These are phyloP conservation scores for Aspergillus nomiae DNA, from an alignment of 2,329 filamentous ascomycete species.

Conservation along the genomic window DNA sequence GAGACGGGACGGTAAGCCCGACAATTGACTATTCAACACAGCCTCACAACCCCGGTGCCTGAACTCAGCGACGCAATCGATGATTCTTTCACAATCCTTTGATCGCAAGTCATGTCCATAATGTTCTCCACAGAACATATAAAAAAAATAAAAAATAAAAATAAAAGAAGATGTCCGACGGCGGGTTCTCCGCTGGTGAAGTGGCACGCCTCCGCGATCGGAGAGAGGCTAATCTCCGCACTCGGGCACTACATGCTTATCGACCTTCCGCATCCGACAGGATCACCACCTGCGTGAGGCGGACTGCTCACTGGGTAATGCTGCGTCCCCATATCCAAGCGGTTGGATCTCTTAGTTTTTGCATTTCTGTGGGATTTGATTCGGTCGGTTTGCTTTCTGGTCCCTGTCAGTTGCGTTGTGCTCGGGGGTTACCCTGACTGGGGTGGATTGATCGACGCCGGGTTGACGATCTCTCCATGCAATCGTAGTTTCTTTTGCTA, in stretches of 20 bases:
- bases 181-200: conserved; percentile 8
- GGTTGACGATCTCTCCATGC: background rate
- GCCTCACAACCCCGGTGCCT: background rate
- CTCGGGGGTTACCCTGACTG: background rate
- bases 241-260: background rate
- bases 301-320: background rate
- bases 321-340: background rate
- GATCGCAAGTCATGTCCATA: background rate
- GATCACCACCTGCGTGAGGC: background rate
- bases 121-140: background rate
- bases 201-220: conserved; percentile 1
- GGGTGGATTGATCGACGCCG: background rate
- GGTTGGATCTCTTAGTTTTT: background rate
- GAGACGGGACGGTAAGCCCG: background rate
- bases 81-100: background rate
- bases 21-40: background rate
- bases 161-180: background rate
- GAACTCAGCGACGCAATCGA: background rate
- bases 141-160: background rate
- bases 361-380: background rate
- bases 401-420: background rate
- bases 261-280: background rate
- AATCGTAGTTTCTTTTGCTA: background rate
- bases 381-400: background rate
- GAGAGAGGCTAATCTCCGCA: conserved; percentile 1